A percentile compares a stretch with the other conserved stretches of the same genome.
These are phyloP conservation scores for Amaranthus hypochondriacus DNA, from an alignment of 148 eudicot species.

Conservation along the genomic window DNA sequence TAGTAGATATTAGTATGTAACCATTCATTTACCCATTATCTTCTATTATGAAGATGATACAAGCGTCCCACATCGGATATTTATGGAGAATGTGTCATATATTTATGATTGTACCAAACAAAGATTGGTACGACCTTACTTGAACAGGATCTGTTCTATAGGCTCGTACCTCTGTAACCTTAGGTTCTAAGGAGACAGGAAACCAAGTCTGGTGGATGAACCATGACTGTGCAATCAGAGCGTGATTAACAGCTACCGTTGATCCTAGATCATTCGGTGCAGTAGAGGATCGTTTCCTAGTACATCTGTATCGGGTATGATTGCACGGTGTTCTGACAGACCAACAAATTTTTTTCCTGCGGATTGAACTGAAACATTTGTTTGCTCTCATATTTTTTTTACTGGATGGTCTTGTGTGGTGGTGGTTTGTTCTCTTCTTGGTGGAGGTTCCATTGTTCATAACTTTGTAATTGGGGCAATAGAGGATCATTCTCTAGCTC, in stretches of 20 bases:
- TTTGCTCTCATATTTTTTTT: too few relatives aligned
- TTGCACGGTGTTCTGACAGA: conserved; percentile 3
- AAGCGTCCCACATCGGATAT: too few relatives aligned
- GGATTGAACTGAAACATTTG: background rate
- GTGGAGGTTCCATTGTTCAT: conserved; percentile 68
- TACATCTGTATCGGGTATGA: background rate
- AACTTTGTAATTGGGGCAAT: conserved; percentile 29
- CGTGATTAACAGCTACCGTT: conserved; percentile 4
- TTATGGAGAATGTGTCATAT: too few relatives aligned
- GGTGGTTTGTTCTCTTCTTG: conserved; percentile 25
- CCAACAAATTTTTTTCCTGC: background rate
- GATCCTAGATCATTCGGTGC: background rate
- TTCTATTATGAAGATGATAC: too few relatives aligned
- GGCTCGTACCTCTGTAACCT: background rate
- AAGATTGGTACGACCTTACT: background rate
- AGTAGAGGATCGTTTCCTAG: conserved; percentile 9
- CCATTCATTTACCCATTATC: too few relatives aligned
- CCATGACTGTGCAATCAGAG: conserved; percentile 2
- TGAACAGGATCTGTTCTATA: background rate
- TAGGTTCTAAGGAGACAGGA: too few relatives aligned
- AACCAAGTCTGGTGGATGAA: background rate
- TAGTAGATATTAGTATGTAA: too few relatives aligned
- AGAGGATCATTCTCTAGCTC: too few relatives aligned
- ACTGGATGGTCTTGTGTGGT: conserved; percentile 49
- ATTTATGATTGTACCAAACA: too few relatives aligned